These are phyloP conservation scores for Tolypocladium sp. DNA, from an alignment of 2,329 filamentous ascomycete genomes.

Conservation along the genomic window DNA sequence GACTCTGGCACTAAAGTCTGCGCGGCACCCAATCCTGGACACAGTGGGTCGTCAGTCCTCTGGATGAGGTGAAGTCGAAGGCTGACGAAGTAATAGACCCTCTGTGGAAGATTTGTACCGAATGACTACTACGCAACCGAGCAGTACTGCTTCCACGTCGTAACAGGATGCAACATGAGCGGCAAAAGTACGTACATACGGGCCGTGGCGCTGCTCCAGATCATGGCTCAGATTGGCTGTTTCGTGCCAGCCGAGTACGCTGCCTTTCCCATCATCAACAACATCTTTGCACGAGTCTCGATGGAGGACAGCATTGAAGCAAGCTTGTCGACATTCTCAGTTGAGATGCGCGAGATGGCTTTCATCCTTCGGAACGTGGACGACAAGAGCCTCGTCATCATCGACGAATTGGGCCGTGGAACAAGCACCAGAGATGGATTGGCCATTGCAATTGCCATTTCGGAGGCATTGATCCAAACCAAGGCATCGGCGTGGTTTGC, in stretches of 20 bases:
- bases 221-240: constrained; percentile 90
- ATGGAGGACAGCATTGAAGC: constrained; percentile 82
- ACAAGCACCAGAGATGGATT: constrained; percentile 85
- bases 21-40: constrained; percentile 72
- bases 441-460: constrained; percentile 81
- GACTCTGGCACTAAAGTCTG: constrained; percentile 62
- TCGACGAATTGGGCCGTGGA: constrained; percentile 87
- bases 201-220: constrained; percentile 69
- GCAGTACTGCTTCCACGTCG: constrained; percentile 78
- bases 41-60: constrained; percentile 31
- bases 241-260: constrained; percentile 86
- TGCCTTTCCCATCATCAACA: constrained; percentile 68
- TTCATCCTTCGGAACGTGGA: constrained; percentile 84
- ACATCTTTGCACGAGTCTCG: constrained; percentile 80
- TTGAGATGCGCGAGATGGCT: constrained; percentile 93
- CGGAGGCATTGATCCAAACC: constrained; percentile 76
- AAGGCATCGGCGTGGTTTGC: constrained; percentile 82
- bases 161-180: constrained; percentile 97
- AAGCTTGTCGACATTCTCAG: constrained; percentile 86
- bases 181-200: constrained; percentile 95
- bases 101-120: constrained; percentile 63
- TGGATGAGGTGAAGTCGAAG: constrained; percentile 2
- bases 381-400: constrained; percentile 64
- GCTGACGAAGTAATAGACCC: constrained; percentile 31
- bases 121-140: constrained; percentile 84